Conservation (phyloP, 257 asterid genomes). For the Oldenlandia corymbosa region DNA sequence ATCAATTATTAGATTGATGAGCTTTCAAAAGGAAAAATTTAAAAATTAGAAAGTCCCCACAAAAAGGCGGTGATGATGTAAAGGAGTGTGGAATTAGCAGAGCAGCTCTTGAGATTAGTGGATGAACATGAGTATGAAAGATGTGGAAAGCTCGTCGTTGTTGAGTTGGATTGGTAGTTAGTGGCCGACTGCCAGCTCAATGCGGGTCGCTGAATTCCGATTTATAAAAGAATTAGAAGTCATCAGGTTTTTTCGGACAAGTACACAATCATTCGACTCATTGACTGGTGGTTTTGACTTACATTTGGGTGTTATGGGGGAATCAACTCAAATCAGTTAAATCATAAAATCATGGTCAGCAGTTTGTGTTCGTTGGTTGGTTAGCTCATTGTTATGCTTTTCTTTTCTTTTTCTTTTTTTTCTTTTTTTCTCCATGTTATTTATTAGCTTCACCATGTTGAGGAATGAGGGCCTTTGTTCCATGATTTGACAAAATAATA, state of each 20-base stretch:
- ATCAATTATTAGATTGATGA: not conserved
- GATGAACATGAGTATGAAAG: not conserved
- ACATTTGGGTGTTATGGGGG: not conserved
- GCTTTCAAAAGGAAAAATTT: not conserved
- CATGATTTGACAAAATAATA: too few relatives aligned
- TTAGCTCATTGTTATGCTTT: too few relatives aligned
- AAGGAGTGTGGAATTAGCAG: not conserved
- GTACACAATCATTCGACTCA: not conserved
- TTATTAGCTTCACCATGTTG: too few relatives aligned
- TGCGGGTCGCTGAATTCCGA: not conserved
- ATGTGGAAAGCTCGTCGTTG: not conserved
- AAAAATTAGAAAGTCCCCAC: not conserved
- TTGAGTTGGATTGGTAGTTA: slow-evolving; percentile 15
- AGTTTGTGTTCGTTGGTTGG: too few relatives aligned
- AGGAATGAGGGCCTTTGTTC: too few relatives aligned
- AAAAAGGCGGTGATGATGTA: not conserved
- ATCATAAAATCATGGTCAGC: too few relatives aligned
- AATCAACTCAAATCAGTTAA: too few relatives aligned
- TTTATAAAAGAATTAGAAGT: too few relatives aligned
- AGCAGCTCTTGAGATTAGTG: not conserved
- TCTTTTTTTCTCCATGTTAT: too few relatives aligned
- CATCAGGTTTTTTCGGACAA: too few relatives aligned
- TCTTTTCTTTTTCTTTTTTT: too few relatives aligned
- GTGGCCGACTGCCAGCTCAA: slow-evolving; percentile 8
- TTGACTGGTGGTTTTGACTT: slow-evolving; percentile 1